Evolutionary conservation across 2,329 filamentous ascomycete species (phyloP).

Genomic region (Epichloe elymi): DNA sequence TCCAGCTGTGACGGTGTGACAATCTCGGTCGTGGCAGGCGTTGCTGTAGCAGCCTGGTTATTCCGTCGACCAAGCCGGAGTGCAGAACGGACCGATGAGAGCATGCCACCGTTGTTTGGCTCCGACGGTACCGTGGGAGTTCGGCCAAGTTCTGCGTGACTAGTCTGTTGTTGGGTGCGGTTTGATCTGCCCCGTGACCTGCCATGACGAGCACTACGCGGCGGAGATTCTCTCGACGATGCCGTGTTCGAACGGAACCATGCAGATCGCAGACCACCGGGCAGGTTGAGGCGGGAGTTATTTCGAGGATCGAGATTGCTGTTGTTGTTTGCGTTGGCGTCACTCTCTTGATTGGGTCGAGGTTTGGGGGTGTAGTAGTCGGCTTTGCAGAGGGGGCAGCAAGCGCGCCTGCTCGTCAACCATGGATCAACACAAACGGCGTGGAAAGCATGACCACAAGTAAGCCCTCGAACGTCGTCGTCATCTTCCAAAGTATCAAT

Average conservation of each 20-base stretch:
- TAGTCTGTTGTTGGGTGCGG: background rate
- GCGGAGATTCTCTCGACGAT: background rate
- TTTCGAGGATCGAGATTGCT: conserved; percentile 21
- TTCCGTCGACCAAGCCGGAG: conserved; percentile 20
- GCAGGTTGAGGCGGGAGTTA: conserved; percentile 35
- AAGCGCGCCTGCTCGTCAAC: conserved; percentile 86
- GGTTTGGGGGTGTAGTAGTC: conserved; percentile 96
- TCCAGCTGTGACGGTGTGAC: conserved; percentile 35
- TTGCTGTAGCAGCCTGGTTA: conserved; percentile 7
- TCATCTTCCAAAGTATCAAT: conserved; percentile 89
- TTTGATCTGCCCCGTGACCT: background rate
- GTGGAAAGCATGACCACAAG: conserved; percentile 97
- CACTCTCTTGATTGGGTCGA: conserved; percentile 37
- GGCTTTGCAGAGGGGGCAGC: conserved; percentile 94
- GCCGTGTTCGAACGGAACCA: conserved; percentile 19
- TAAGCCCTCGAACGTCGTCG: conserved; percentile 85
- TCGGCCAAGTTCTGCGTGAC: conserved; percentile 7
- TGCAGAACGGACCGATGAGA: conserved; percentile 20
- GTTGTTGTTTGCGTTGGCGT: conserved; percentile 8
- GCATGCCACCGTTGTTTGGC: conserved; percentile 11
- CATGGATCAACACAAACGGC: conserved; percentile 91
- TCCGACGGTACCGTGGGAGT: background rate
- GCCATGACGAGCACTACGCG: background rate
- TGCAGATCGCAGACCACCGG: conserved; percentile 26
- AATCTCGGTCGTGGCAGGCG: conserved; percentile 10